Conservation (phyloP, 2,329 filamentous ascomycete genomes). For the Graphiopsis chlorocephala region DNA sequence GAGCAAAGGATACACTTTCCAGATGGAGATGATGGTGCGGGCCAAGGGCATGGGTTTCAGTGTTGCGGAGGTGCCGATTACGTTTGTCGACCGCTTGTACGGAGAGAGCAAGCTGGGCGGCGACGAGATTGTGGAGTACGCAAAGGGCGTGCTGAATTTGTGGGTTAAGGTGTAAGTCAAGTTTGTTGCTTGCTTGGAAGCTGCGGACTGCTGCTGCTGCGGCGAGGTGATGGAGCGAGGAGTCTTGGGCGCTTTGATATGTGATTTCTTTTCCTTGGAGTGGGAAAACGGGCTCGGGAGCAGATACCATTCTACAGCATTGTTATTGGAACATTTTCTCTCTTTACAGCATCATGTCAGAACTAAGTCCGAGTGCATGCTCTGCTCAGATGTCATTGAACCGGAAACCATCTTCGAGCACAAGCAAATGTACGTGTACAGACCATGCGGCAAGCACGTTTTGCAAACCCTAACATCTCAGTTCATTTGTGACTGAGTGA, state of each 20-base stretch:
- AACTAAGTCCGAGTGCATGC: neutral
- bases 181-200: neutral
- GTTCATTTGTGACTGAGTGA: no score
- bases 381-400: neutral
- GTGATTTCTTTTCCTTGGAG: neutral
- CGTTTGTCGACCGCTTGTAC: slow-evolving; percentile 91
- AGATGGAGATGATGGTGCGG: slow-evolving; percentile 99
- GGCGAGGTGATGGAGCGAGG: neutral
- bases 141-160: slow-evolving; percentile 59
- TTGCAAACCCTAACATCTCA: neutral
- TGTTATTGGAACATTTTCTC: neutral
- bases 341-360: neutral
- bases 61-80: slow-evolving; percentile 93
- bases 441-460: neutral
- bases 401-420: neutral
- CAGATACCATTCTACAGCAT: slow-evolving; percentile 17
- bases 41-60: slow-evolving; percentile 94
- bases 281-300: neutral
- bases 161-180: slow-evolving; percentile 48
- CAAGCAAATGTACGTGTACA: neutral
- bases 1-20: slow-evolving; percentile 97
- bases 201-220: neutral
- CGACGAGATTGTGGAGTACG: slow-evolving; percentile 94
- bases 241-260: neutral
- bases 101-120: slow-evolving; percentile 93